A percentile compares a stretch with the other conserved stretches of the same genome.
Evolutionary conservation across 192 early-diverging fungal species (phyloP).

Genomic region (Backusella australiensis): DNA sequence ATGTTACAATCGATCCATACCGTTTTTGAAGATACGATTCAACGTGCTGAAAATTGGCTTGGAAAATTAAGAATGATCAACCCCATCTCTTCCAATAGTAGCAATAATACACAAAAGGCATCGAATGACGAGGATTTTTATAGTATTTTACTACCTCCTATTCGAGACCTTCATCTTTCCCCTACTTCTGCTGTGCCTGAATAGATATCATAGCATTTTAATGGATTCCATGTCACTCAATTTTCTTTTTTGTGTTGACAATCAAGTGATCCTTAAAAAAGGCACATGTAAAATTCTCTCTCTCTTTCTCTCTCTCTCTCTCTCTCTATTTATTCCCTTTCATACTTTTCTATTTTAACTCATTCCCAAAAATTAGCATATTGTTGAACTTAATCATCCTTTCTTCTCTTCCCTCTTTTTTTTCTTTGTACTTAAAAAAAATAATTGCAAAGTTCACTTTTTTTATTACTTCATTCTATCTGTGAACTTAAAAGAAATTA

Average conservation of each 20-base stretch:
- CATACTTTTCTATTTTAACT: neutral
- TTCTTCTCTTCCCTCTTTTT: neutral
- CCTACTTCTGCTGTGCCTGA: neutral
- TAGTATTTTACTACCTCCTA: constrained; percentile 8
- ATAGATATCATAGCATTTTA: neutral
- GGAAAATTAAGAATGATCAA: constrained; percentile 36
- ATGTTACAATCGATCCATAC: constrained; percentile 63
- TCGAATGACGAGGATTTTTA: constrained; percentile 7
- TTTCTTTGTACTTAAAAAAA: neutral
- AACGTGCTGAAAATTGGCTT: constrained; percentile 60
- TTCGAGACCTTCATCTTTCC: constrained; percentile 7
- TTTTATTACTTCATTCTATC: neutral
- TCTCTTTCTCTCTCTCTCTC: neutral
- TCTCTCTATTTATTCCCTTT: neutral
- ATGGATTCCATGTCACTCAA: neutral
- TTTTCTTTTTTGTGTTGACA: neutral
- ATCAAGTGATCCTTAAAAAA: neutral
- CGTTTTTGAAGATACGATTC: constrained; percentile 68
- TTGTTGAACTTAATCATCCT: neutral
- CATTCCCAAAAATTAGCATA: neutral
- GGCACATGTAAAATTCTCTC: constrained; percentile 1
- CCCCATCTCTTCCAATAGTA: constrained; percentile 3
- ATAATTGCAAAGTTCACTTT: neutral
- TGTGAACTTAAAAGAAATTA: neutral
- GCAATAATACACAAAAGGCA: neutral